phyloP scores from a whole-genome alignment of 495 filamentous ascomycete species.

The Bathelium albidoporum region DNA sequence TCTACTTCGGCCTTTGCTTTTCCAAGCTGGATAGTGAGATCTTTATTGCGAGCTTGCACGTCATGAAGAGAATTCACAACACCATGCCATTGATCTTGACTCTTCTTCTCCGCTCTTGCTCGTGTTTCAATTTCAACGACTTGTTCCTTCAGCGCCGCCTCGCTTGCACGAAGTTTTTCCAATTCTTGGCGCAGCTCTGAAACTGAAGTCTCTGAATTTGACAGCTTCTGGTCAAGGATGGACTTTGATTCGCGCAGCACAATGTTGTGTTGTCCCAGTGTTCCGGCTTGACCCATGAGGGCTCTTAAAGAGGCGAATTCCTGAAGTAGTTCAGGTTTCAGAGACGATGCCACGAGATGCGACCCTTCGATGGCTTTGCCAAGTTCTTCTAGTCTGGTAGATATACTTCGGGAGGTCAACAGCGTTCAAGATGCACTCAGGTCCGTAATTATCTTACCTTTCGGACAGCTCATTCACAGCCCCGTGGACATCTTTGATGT shows the following conservation, averaged over 20 bases:
- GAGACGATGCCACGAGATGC: neutral
- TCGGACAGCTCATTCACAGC: conserved; percentile 8
- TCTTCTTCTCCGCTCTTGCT: neutral
- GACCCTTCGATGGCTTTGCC: neutral
- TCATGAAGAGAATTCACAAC: conserved; percentile 1
- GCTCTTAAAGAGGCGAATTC: conserved; percentile 5
- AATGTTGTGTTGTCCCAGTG: conserved; percentile 9
- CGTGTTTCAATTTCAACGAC: neutral
- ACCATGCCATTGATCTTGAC: neutral
- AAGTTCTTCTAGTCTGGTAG: neutral
- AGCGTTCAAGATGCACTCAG: neutral
- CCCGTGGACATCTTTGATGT: conserved; percentile 1
- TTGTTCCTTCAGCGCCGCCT: conserved; percentile 1
- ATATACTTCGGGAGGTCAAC: neutral
- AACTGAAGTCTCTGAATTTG: neutral
- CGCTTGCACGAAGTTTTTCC: neutral
- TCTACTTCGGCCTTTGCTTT: conserved; percentile 6
- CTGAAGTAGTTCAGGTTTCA: conserved; percentile 4
- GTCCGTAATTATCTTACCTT: neutral
- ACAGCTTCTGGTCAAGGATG: conserved; percentile 10
- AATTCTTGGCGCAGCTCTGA: neutral
- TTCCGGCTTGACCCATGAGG: conserved; percentile 3
- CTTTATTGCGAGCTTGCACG: neutral
- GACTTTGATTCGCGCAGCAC: conserved; percentile 7
- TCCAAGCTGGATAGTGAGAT: neutral